Evolutionary conservation across 2,329 filamentous ascomycete species (phyloP), one percentile per base, ranked within the genome.

Genomic region (Nigrospora oryzae): DNA sequence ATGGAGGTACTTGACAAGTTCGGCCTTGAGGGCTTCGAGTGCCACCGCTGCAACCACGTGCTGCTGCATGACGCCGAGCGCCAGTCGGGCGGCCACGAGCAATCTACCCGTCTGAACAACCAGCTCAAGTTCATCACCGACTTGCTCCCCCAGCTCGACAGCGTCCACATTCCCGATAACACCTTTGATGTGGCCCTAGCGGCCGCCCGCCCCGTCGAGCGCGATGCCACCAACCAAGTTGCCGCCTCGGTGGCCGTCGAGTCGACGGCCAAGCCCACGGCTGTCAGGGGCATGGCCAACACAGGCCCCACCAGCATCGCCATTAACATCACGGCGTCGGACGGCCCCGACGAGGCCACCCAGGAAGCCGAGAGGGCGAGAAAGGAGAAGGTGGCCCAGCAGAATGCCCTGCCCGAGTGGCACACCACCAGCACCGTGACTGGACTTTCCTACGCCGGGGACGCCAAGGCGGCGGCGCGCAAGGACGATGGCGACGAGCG

Each of bases 1-100:
- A 81, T 97, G 64, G 90, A 97, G 53, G 90, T 94, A 1, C 69
- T 97, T 43, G 89, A 95, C 65, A 82, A 78, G 47, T 73, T 82
- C 36, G 81, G 85, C 42, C 72, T 74, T 1, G 64, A 71, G 39
- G 86, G 89, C 1, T 97, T 97, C 61, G 67, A 85, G 39, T 98
- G 93, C 64, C 84, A 90, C 58, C 80, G 83, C 42, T 98, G 93
- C 66, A 73, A 75, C 16, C 71, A 70, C 44, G 65, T 78, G 3
- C 72, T 94, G 19, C 73, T 77, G 1, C 79, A 80, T 44, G 80
- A 85, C 51, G 74, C 80, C 35, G 79, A 86, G 48, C 79, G 81
- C 34, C 76, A 81, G 46, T 77, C 82, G 11, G 81, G 83, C 31
- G 85, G 84, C 10, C 81, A 85, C 49, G 83, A 88, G 63, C 79